Evolutionary conservation across 2,329 filamentous ascomycete species (phyloP), one percentile per base, ranked within the genome.

Genomic region (Aspergillus ochraceus): DNA sequence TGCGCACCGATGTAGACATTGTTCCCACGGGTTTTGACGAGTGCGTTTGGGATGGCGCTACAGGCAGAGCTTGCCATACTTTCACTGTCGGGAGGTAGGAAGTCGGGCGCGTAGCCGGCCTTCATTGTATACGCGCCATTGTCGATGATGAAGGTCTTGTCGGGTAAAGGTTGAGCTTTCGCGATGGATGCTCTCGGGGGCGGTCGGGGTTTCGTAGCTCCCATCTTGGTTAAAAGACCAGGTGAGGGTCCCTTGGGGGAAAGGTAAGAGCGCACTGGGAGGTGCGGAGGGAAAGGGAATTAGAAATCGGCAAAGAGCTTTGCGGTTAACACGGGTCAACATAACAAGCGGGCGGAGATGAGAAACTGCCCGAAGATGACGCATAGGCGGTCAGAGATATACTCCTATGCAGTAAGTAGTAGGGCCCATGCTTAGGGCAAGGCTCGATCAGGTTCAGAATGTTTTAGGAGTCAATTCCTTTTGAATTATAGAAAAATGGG

Each of bases 81-180:
- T 56, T 79, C 72, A 26, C 79, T 71, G 42, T 78, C 75, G 10
- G 66, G 47, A 12, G 64, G 61, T 14, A 55, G 58, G 12, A 69
- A 66, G 39, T 79, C 75, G 1, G 88, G 74, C 22, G 79, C 86
- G 68, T 94, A 89, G 55, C 95, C 95, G 17, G 93, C 92, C 79
- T 99, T 99, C 75, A 99, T 85, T 6, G 88, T 93, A 77, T 91
- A 89, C 49, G 89, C 93, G 73, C 95, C 95, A 80, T 98, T 97
- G 80, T 99, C 95, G 70, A 99, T 83, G 50, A 99, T 84, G 56
- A 99, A 87, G 0, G 93, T 97, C 60, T 81, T 85, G 1, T 81
- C 72, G 0, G 88, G 88, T 8, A 85, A 78, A 24, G 81, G 72
- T 4, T 84, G 72, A 10, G 67, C 78, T 50, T 80, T 78, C 6